Percentiles rank a stretch among this genome's conserved stretches.
Evolutionary conservation across 2,329 filamentous ascomycete genomes (phyloP).

Genomic region (Arthrobotrys entomopaga): DNA sequence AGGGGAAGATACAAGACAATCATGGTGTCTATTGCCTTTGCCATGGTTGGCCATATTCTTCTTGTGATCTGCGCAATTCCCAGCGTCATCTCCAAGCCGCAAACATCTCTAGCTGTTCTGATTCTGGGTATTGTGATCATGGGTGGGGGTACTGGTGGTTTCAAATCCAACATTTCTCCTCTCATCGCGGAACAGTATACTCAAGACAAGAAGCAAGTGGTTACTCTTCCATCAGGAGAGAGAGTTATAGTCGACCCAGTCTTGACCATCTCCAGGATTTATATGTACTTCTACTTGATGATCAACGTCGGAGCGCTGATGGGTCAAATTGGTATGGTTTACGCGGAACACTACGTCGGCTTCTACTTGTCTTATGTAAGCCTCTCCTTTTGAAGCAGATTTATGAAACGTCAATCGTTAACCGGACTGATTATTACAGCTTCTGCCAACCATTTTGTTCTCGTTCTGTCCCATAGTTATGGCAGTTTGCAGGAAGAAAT

Average conservation of each 20-base stretch:
- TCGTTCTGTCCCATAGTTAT: conserved; percentile 72
- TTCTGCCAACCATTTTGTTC: conserved; percentile 75
- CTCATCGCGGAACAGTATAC: conserved; percentile 61
- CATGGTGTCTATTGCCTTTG: conserved; percentile 64
- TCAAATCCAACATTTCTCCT: conserved; percentile 63
- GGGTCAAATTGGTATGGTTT: conserved; percentile 66
- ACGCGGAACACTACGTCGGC: conserved; percentile 68
- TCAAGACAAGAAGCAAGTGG: conserved; percentile 57
- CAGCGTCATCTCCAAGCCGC: conserved; percentile 61
- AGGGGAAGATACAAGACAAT: conserved; percentile 73
- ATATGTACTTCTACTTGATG: conserved; percentile 66
- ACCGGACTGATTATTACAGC: conserved; percentile 62
- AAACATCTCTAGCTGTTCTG: conserved; percentile 66
- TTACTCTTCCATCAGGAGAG: conserved; percentile 59
- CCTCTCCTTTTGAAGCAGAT: neutral
- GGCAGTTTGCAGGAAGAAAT: conserved; percentile 70
- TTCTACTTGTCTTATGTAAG: conserved; percentile 65
- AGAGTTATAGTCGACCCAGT: conserved; percentile 61
- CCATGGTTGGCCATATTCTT: conserved; percentile 68
- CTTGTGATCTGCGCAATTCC: conserved; percentile 66
- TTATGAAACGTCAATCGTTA: neutral
- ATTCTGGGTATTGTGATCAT: conserved; percentile 66
- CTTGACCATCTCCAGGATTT: conserved; percentile 60
- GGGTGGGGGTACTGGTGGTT: conserved; percentile 64
- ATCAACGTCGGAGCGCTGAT: conserved; percentile 69